Percentiles rank a stretch among this genome's conserved stretches.
These are phyloP conservation scores for Emiliania huxleyi DNA, from an alignment of 78 protist genomes.

Conservation along the genomic window DNA sequence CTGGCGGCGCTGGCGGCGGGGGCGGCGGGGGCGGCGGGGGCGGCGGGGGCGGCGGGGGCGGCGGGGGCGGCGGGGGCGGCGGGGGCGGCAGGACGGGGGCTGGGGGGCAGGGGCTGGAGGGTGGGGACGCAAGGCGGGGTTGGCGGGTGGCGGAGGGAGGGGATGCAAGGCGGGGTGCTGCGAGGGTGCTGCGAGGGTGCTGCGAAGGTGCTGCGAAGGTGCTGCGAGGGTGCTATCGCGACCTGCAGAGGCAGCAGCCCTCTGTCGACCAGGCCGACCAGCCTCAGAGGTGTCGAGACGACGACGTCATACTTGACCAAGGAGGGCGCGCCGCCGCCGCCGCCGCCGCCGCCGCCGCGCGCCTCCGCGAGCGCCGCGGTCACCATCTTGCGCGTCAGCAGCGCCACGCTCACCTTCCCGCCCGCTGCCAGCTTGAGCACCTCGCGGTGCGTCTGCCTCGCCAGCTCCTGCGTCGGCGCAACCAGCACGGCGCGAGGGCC, in stretches of 20 bases:
- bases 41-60: too few relatives aligned
- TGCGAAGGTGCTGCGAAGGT: too few relatives aligned
- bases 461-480: slow-evolving; percentile 81
- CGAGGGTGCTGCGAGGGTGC: too few relatives aligned
- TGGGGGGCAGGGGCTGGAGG: too few relatives aligned
- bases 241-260: neutral
- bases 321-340: neutral
- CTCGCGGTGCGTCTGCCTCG: slow-evolving; percentile 67
- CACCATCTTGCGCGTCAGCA: slow-evolving; percentile 14
- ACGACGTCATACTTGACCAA: slow-evolving; percentile 31
- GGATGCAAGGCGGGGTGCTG: too few relatives aligned
- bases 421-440: slow-evolving; percentile 22
- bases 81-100: too few relatives aligned
- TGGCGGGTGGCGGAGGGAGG: too few relatives aligned
- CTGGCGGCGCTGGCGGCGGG: too few relatives aligned
- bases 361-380: neutral
- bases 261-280: slow-evolving; percentile 38
- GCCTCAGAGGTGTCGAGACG: slow-evolving; percentile 78
- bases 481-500: slow-evolving; percentile 76
- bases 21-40: too few relatives aligned
- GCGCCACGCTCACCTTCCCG: slow-evolving; percentile 37
- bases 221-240: too few relatives aligned
- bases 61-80: too few relatives aligned
- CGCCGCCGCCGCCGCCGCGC: neutral
- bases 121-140: too few relatives aligned